Conservation (phyloP, 1,284 basidiomycete genomes). For the Pseudozyma hubeiensis region DNA sequence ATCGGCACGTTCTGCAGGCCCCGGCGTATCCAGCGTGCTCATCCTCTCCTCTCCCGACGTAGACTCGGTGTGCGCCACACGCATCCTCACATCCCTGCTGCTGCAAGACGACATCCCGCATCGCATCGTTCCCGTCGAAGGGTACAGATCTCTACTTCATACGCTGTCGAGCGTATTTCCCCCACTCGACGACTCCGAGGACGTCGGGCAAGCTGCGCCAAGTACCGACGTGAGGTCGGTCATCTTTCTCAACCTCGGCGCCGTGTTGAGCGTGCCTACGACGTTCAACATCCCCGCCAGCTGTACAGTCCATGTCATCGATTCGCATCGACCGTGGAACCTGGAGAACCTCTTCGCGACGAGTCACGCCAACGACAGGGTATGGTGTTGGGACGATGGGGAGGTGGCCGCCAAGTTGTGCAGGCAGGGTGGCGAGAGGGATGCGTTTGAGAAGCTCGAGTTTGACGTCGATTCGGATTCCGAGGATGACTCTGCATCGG, state of each 20-base stretch:
- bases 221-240: constrained; percentile 82
- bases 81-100: constrained; percentile 89
- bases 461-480: constrained; percentile 61
- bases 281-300: constrained; percentile 70
- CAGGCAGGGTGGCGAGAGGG: constrained; percentile 41
- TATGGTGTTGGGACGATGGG: constrained; percentile 67
- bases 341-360: constrained; percentile 86
- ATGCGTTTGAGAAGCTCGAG: constrained; percentile 60
- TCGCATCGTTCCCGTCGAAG: constrained; percentile 89
- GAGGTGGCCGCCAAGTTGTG: constrained; percentile 52
- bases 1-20: constrained; percentile 31
- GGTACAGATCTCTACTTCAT: constrained; percentile 72
- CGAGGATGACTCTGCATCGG: constrained; percentile 77
- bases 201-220: constrained; percentile 7
- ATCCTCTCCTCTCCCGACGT: constrained; percentile 89
- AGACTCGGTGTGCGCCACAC: constrained; percentile 87
- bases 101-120: constrained; percentile 93
- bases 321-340: constrained; percentile 91
- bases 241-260: constrained; percentile 91
- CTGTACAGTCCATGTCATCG: constrained; percentile 83
- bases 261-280: constrained; percentile 81
- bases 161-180: constrained; percentile 42
- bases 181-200: constrained; percentile 13
- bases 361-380: constrained; percentile 65
- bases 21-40: constrained; percentile 72